Evolutionary conservation across 441 rosid species (phyloP).

Genomic region (Brassica balearica): DNA sequence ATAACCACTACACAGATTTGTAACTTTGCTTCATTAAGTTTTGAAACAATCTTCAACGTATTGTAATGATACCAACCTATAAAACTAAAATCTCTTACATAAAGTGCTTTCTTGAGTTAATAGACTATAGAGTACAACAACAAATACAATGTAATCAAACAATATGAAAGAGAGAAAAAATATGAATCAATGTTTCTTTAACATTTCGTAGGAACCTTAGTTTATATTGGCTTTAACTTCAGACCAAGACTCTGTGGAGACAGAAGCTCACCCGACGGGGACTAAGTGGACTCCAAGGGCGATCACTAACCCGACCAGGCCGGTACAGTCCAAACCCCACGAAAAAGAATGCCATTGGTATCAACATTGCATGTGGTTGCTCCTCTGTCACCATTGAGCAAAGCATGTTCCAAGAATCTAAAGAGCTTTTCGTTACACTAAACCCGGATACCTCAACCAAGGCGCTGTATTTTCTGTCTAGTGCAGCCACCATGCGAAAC

Average conservation of each 20-base stretch:
- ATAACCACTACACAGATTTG: constrained; percentile 39
- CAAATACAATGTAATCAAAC: constrained; percentile 35
- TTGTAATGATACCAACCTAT: constrained; percentile 27
- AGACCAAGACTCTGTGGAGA: constrained; percentile 85
- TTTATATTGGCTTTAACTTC: constrained; percentile 80
- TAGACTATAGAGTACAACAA: constrained; percentile 25
- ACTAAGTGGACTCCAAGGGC: constrained; percentile 75
- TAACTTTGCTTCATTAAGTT: constrained; percentile 24
- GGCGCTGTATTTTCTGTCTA: constrained; percentile 76
- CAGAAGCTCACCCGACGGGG: constrained; percentile 79
- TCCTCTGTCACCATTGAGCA: constrained; percentile 79
- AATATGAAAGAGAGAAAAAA: constrained; percentile 13
- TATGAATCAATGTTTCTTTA: constrained; percentile 30
- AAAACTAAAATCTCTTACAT: constrained; percentile 10
- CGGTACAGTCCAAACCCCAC: constrained; percentile 73
- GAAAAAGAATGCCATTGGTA: constrained; percentile 77
- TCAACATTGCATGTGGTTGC: constrained; percentile 83
- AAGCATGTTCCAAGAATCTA: constrained; percentile 9
- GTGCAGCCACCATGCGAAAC: constrained; percentile 62
- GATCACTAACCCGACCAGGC: constrained; percentile 55
- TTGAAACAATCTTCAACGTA: constrained; percentile 14
- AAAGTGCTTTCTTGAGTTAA: constrained; percentile 8
- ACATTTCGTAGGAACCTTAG: constrained; percentile 54
- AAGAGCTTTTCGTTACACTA: not conserved
- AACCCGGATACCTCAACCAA: constrained; percentile 65